Percentiles rank a stretch among this genome's conserved stretches.
These are phyloP conservation scores for Volutella citrinella DNA, from an alignment of 2,329 filamentous ascomycete species.

Conservation along the genomic window DNA sequence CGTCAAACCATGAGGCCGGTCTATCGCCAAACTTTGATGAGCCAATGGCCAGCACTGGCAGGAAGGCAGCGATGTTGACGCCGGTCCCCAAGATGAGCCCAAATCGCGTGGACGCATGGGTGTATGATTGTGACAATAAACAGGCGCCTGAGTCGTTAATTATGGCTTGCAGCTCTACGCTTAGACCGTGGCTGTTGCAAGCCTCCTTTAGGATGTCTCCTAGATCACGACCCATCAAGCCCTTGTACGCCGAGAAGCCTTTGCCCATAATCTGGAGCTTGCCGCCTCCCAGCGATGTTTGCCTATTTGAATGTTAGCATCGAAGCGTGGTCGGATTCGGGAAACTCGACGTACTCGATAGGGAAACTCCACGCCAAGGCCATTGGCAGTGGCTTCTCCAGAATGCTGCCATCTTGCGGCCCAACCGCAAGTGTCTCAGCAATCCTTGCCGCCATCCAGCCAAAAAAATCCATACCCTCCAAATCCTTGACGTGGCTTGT, in stretches of 20 bases:
- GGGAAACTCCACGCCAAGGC: slow-evolving; percentile 69
- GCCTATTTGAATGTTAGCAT: slow-evolving; percentile 41
- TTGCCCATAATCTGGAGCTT: slow-evolving; percentile 64
- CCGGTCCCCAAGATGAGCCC: slow-evolving; percentile 66
- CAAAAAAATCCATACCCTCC: slow-evolving; percentile 59
- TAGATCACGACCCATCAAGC: slow-evolving; percentile 57
- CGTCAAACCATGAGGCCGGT: slow-evolving; percentile 53
- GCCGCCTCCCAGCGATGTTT: slow-evolving; percentile 61
- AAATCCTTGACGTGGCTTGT: slow-evolving; percentile 53
- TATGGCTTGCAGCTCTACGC: slow-evolving; percentile 57
- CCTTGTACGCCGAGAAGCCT: slow-evolving; percentile 58
- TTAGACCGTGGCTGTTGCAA: slow-evolving; percentile 48
- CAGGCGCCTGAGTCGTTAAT: slow-evolving; percentile 68
- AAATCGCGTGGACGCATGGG: slow-evolving; percentile 56
- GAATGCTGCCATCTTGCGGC: slow-evolving; percentile 33
- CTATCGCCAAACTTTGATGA: slow-evolving; percentile 55
- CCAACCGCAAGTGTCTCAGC: slow-evolving; percentile 51
- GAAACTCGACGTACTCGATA: slow-evolving; percentile 65
- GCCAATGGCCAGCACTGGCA: slow-evolving; percentile 56
- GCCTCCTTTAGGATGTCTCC: slow-evolving; percentile 55
- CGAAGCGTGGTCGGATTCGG: too few relatives aligned
- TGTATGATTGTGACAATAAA: slow-evolving; percentile 61
- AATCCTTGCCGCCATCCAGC: slow-evolving; percentile 65
- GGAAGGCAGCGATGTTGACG: slow-evolving; percentile 62
- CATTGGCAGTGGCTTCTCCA: slow-evolving; percentile 49